Evolutionary conservation across 2,329 filamentous ascomycete genomes (phyloP).

Genomic region (Aspergillus niger): DNA sequence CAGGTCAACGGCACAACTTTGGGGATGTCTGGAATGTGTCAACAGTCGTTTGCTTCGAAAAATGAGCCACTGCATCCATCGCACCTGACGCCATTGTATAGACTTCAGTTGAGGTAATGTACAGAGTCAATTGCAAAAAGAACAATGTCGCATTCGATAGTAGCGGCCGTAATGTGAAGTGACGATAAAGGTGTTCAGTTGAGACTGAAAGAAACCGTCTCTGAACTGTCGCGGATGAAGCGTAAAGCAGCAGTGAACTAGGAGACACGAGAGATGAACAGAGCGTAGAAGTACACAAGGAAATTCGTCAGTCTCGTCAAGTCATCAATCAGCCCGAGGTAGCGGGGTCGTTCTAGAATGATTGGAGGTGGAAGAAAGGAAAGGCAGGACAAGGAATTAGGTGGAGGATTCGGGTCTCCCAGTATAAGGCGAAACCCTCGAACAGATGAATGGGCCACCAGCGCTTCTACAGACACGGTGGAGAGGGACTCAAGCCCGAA

Average conservation of each 20-base stretch:
- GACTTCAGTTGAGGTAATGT: slow-evolving; percentile 8
- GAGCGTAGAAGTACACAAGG: slow-evolving; percentile 35
- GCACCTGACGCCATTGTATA: slow-evolving; percentile 29
- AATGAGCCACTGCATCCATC: not conserved
- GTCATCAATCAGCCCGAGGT: slow-evolving; percentile 40
- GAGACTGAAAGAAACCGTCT: slow-evolving; percentile 6
- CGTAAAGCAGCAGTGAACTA: slow-evolving; percentile 16
- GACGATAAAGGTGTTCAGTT: slow-evolving; percentile 15
- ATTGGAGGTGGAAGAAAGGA: slow-evolving; percentile 16
- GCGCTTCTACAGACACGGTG: slow-evolving; percentile 16
- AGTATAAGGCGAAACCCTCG: not conserved
- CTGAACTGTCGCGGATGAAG: slow-evolving; percentile 7
- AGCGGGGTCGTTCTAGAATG: slow-evolving; percentile 21
- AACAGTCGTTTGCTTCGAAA: not conserved
- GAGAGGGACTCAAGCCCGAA: slow-evolving; percentile 18
- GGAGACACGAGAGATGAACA: slow-evolving; percentile 18
- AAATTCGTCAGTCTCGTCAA: slow-evolving; percentile 46
- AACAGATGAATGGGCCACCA: not conserved
- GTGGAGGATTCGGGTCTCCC: not conserved
- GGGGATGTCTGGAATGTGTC: slow-evolving; percentile 39
- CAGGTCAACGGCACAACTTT: slow-evolving; percentile 85
- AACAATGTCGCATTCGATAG: slow-evolving; percentile 12
- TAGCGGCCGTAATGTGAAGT: slow-evolving; percentile 21
- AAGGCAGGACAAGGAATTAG: slow-evolving; percentile 7
- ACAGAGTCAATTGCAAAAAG: slow-evolving; percentile 5